Percentiles rank a stretch among this genome's conserved stretches.
These are phyloP conservation scores for Colletotrichum godetiae DNA, from an alignment of 2,329 filamentous ascomycete species.

Conservation along the genomic window DNA sequence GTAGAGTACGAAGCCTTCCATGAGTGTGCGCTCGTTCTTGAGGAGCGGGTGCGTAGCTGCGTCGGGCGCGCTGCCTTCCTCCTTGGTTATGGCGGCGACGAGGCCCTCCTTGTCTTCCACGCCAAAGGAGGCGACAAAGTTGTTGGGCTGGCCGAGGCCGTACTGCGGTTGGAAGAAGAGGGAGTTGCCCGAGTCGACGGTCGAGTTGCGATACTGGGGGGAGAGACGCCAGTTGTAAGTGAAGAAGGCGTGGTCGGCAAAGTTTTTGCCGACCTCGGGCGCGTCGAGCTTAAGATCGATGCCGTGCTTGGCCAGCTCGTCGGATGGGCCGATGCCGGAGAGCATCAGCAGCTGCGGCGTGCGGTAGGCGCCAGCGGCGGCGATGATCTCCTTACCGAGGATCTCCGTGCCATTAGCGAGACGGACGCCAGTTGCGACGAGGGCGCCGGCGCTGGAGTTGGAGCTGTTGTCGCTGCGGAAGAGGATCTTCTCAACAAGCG, in stretches of 20 bases:
- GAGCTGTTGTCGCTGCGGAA: conserved; percentile 15
- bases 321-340: conserved; percentile 61
- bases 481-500: conserved; percentile 39
- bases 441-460: background rate
- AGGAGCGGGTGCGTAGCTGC: conserved; percentile 47
- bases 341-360: conserved; percentile 64
- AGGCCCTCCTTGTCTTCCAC: conserved; percentile 43
- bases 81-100: conserved; percentile 44
- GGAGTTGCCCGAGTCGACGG: conserved; percentile 47
- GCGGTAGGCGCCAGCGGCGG: conserved; percentile 61
- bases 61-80: conserved; percentile 46
- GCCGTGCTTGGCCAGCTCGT: conserved; percentile 51
- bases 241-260: conserved; percentile 53
- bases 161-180: conserved; percentile 47
- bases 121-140: conserved; percentile 48
- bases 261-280: conserved; percentile 62
- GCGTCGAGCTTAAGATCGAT: conserved; percentile 55
- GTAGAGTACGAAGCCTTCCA: conserved; percentile 38
- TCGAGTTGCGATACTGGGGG: conserved; percentile 46
- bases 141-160: conserved; percentile 46
- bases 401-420: conserved; percentile 43
- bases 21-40: conserved; percentile 38
- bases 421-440: conserved; percentile 43
- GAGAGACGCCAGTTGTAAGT: conserved; percentile 46
- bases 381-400: conserved; percentile 48